phyloP scores from a whole-genome alignment of 2,329 filamentous ascomycete genomes.

The Bipolaris sorokiniana region DNA sequence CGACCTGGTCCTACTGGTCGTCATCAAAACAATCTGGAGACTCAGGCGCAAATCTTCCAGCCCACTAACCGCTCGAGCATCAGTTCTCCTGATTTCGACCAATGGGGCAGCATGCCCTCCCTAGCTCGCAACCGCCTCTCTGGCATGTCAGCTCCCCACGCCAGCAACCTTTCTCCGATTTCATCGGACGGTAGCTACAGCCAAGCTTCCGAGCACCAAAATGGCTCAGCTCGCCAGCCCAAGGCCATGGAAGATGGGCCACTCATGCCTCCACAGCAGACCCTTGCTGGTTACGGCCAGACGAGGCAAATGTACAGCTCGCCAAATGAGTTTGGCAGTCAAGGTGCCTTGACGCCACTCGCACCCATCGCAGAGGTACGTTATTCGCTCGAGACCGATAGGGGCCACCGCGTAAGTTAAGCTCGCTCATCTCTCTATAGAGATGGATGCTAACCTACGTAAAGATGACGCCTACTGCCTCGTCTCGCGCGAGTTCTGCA shows the following conservation, averaged over 20 bases:
- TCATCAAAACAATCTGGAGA: slow-evolving; percentile 75
- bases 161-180: slow-evolving; percentile 48
- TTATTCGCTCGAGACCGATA: slow-evolving; percentile 58
- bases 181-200: slow-evolving; percentile 49
- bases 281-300: slow-evolving; percentile 47
- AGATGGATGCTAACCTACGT: slow-evolving; percentile 17
- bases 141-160: slow-evolving; percentile 39
- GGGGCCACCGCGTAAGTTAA: slow-evolving; percentile 33
- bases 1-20: slow-evolving; percentile 74
- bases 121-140: slow-evolving; percentile 50
- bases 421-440: background rate
- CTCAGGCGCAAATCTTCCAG: slow-evolving; percentile 72
- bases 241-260: slow-evolving; percentile 65
- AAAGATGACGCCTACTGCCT: slow-evolving; percentile 44
- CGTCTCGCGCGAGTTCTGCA: slow-evolving; percentile 37
- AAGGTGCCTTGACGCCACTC: slow-evolving; percentile 49
- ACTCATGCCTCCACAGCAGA: slow-evolving; percentile 60
- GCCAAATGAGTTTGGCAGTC: slow-evolving; percentile 45
- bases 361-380: slow-evolving; percentile 60
- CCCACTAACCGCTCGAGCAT: slow-evolving; percentile 33
- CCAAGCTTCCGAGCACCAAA: slow-evolving; percentile 47
- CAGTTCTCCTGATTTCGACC: slow-evolving; percentile 50
- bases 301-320: slow-evolving; percentile 49
- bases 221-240: slow-evolving; percentile 57
- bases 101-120: slow-evolving; percentile 56